These are phyloP conservation scores for Syncephalis fuscata DNA, from an alignment of 371 early-diverging fungal species.

Conservation along the genomic window DNA sequence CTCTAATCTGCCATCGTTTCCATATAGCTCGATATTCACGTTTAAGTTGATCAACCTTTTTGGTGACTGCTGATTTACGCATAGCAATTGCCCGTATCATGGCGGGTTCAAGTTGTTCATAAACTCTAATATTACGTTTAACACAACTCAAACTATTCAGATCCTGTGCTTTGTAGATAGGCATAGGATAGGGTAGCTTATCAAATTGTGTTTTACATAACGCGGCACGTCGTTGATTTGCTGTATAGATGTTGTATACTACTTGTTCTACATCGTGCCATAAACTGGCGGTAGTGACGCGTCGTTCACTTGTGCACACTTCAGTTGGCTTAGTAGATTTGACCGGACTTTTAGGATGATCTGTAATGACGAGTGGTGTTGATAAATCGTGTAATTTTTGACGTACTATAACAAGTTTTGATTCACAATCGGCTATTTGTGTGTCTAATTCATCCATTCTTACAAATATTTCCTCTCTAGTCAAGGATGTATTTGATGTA, in stretches of 20 bases:
- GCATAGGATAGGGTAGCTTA: no score
- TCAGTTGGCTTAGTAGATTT: not conserved
- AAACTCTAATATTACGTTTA: constrained; percentile 10
- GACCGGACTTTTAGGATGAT: not conserved
- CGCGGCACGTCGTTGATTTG: no score
- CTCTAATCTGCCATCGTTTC: constrained; percentile 23
- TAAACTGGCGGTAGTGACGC: no score
- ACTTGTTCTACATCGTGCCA: no score
- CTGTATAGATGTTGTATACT: no score
- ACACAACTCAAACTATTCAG: no score
- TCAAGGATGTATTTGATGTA: not conserved
- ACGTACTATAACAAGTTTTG: not conserved
- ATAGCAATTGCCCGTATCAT: constrained; percentile 16
- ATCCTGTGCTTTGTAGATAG: no score
- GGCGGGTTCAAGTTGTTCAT: constrained; percentile 13
- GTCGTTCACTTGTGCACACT: not conserved
- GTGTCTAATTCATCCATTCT: not conserved
- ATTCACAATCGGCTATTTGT: not conserved
- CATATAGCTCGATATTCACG: constrained; percentile 28
- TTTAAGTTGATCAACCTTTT: constrained; percentile 23
- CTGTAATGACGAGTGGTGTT: not conserved
- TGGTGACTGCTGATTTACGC: constrained; percentile 13
- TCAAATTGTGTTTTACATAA: no score
- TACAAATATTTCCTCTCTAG: not conserved
- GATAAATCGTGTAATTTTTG: not conserved